Percentiles rank a stretch among this genome's conserved stretches.
Conservation (phyloP, 495 filamentous ascomycete genomes). For the Coniosporium apollinis region DNA sequence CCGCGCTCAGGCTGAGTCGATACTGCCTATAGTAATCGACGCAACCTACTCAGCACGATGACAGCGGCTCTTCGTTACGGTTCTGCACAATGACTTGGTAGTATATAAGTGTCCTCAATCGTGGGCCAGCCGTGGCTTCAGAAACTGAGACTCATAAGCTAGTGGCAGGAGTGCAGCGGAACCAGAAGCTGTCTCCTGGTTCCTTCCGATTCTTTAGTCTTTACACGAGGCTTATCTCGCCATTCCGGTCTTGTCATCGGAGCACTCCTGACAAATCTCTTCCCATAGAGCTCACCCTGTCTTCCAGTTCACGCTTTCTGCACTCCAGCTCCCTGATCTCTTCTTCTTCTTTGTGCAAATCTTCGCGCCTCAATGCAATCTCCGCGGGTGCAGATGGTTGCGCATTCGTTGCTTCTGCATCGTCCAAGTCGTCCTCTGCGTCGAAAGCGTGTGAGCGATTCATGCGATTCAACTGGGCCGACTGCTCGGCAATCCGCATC, state of each 20-base stretch:
- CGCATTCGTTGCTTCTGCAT: constrained; percentile 10
- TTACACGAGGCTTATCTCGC: no score
- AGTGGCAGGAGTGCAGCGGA: no score
- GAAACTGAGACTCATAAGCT: no score
- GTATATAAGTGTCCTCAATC: no score
- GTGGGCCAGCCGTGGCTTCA: no score
- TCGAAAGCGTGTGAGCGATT: constrained; percentile 38
- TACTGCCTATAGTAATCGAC: no score
- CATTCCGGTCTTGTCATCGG: constrained; percentile 27
- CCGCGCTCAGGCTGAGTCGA: no score
- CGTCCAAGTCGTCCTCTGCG: constrained; percentile 23
- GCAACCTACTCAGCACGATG: no score
- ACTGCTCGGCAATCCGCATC: constrained; percentile 58
- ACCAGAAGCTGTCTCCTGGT: no score
- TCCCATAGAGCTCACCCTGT: constrained; percentile 63
- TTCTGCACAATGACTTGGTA: no score
- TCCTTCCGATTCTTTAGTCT: no score
- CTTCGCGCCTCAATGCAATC: constrained; percentile 49
- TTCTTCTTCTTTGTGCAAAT: constrained; percentile 58
- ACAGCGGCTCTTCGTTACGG: no score
- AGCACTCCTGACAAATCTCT: constrained; percentile 55
- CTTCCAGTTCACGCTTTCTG: constrained; percentile 62
- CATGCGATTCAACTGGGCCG: constrained; percentile 54
- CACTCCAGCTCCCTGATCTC: constrained; percentile 61
- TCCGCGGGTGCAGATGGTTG: constrained; percentile 18